These are phyloP conservation scores for Zymoseptoria pseudotritici DNA, from an alignment of 2,329 filamentous ascomycete genomes.

Conservation along the genomic window DNA sequence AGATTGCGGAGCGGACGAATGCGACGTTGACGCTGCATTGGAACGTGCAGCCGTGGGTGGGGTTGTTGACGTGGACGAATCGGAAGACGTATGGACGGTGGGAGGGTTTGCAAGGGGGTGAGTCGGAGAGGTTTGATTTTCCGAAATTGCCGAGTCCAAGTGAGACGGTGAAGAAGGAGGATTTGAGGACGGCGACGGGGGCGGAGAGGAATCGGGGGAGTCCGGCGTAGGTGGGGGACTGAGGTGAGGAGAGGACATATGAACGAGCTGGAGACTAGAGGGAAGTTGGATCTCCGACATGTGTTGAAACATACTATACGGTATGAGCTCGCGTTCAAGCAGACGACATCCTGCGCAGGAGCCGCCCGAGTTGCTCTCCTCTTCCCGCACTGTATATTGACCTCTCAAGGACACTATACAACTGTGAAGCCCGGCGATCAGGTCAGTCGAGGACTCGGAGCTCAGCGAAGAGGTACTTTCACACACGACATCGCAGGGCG, in stretches of 20 bases:
- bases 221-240: constrained; percentile 26
- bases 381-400: too few species aligned
- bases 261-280: background rate
- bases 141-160: constrained; percentile 57
- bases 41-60: constrained; percentile 98
- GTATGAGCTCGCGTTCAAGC: background rate
- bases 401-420: too few species aligned
- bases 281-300: background rate
- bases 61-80: constrained; percentile 69
- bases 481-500: too few species aligned
- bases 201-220: constrained; percentile 41
- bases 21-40: constrained; percentile 79
- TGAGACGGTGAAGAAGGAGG: constrained; percentile 37
- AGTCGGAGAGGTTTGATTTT: constrained; percentile 56
- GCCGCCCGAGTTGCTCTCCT: too few species aligned
- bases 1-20: constrained; percentile 64
- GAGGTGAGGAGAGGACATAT: background rate
- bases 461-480: too few species aligned
- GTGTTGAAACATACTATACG: background rate
- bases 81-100: constrained; percentile 46
- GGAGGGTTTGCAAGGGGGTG: constrained; percentile 58
- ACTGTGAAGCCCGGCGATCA: too few species aligned
- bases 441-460: too few species aligned
- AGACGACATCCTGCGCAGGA: too few species aligned
- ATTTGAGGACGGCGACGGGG: constrained; percentile 42